Base-by-base conservation (phyloP, 139 green algal species). In the Trebouxia sp. region DNA sequence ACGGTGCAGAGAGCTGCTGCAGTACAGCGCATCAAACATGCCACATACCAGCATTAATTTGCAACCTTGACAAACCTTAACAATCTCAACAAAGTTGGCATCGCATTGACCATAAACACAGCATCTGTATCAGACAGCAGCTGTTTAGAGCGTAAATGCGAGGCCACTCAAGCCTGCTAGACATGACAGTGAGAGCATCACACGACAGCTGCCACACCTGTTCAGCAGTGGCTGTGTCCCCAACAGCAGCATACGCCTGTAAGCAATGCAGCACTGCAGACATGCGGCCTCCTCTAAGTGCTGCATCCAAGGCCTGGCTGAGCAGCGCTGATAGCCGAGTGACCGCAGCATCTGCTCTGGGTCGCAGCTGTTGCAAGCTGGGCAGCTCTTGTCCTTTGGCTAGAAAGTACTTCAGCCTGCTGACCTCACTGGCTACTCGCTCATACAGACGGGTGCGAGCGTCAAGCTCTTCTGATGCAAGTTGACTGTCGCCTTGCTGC, bases 341-440 rank as follows among this genome's bases (percentile, higher is more conserved):
- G 26, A 86, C 81, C 12, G 87, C 85, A 9, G 66, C 79, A 6
- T 86, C 35, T 41, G 96, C 92, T 48, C 91, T 91, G 0, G 87
- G 82, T 83, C 90, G 83, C 87, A 98, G 86, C 11, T 78, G 38
- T 28, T 87, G 80, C 38, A 98, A 83, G 69, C 95, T 95, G 6
- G 91, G 89, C 35, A 98, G 86, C 45, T 93, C 89, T 86, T 95
- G 88, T 28, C 91, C 89, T 4, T 85, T 79, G 10, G 92, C 85
- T 1, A 84, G 81, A 42, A 95, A 95, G 85, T 94, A 98, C 55
- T 92, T 85, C 37, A 99, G 88, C 9, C 96, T 89, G 58, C 85
- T 90, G 76, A 97, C 91, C 84, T 99, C 96, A 2, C 87, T 90
- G 3, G 93, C 92, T 56, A 98, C 88, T 1, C 96, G 91, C 86